Evolutionary conservation across 1,284 basidiomycete species (phyloP), one percentile per base, ranked within the genome.

Genomic region (Mycena citricolor): DNA sequence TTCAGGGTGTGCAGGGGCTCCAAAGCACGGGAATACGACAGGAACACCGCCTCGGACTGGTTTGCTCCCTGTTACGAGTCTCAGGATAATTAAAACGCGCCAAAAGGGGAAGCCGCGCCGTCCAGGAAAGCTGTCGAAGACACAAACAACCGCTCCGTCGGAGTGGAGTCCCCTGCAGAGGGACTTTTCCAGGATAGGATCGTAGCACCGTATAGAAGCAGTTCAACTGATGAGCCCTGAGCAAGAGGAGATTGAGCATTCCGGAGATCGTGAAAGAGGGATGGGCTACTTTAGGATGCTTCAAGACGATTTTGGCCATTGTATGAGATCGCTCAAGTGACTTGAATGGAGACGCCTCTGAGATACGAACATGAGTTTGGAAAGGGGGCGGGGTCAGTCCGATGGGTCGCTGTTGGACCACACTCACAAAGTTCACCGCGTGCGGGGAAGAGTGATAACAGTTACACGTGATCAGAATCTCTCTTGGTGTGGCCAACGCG

Each of bases 21-120:
- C 91, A 59, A 94, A 94, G 65, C 85, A 86, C 22, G 91, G 91
- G 64, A 90, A 92, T 24, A 89, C 83, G 32, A 91, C 67, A 4
- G 88, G 90, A 19, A 92, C 90, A 2, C 90, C 90, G n/a, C 90
- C 90, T 42, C 90, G 76, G 17, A 92, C 76, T 28, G 83, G 70
- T 42, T 42, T 49, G 24, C 38, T 38, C 12, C 26, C 26, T 29
- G 26, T 29, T 29, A 10, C 26, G 26, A 29, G 10, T 29, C 26
- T 10, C 26, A 10, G n/a, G 20, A 26, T 12, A 32, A 4, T 32
- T n/a, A 28, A 16, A 12, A 32, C 20, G 12, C 14, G 14, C 67
- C 51, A 72, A 71, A 4, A 79, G n/a, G n/a, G n/a, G n/a, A n/a
- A n/a, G n/a, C n/a, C n/a, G n/a, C 77, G 2, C 86, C 87, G 57